Evolutionary conservation across 2,329 filamentous ascomycete species (phyloP), one percentile per base, ranked within the genome.

Genomic region (Trichothecium sympodiale): DNA sequence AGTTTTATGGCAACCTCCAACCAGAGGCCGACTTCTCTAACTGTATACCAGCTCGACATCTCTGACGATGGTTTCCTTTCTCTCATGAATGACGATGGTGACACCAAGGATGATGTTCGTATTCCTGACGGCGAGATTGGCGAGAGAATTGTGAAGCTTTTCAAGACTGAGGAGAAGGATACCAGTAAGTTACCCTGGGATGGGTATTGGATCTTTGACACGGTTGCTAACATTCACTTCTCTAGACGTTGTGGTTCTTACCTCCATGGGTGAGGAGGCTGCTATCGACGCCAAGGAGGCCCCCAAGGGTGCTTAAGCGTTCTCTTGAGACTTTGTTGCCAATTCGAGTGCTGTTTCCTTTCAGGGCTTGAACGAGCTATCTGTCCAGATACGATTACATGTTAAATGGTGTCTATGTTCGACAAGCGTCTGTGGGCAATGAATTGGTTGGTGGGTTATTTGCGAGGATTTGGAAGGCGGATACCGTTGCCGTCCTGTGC

Each of bases 201-300:
- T 31, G 29, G 17, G 34, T 5, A 4, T 27, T 26, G 15, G 23
- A 17, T 8, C 16, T 14, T 9, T 30, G 8, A n/a, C 8, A 17
- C 18, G 8, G 3, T 8, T 18, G 35, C 47, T 57, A 45, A 57
- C 33, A 20, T 18, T 8, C 36, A n/a, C 25, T n/a, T 15, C 38
- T 23, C 5, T 45, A 94, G 87, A 87, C 67, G 81, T 96, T 54
- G 82, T 89, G 54, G 78, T 98, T 61, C 83, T 94, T 60, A 84
- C 85, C 54, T 79, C 91, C 61, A 98, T 98, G 91, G 84, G 84
- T 59, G 89, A 98, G 71, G 84, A 96, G 75, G 68, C 74, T 53
- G 83, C 80, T 57, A 81, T 95, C 61, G 88, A 95, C 60, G 83
- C 80, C 67, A 96, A 96, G 80, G 88, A 95, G 70, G 85, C 84